Evolutionary conservation across 2,329 filamentous ascomycete genomes (phyloP), one percentile per base, ranked within the genome.

Genomic region (Aspergillus thermomutatus): DNA sequence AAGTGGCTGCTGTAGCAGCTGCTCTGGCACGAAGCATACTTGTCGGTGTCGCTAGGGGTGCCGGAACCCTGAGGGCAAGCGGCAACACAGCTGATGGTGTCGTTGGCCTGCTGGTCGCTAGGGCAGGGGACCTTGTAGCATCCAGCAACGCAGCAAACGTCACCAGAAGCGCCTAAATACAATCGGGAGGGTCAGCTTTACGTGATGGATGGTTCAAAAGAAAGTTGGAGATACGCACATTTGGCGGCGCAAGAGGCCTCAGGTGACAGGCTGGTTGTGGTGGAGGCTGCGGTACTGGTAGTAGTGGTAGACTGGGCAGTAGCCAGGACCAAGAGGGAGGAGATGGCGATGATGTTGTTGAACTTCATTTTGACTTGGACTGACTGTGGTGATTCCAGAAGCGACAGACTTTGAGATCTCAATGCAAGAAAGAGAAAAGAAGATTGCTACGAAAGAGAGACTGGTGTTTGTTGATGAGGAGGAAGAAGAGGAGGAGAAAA

Each of bases 51-150:
- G 11, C 67, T 69, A 3, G 75, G 67, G 28, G 77, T 74, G 47
- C 81, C 81, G 60, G 76, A 75, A 54, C 82, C 82, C 73, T 83
- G 80, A 55, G 79, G 77, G 68, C 82, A 84, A 53, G 77, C 73
- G 48, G 74, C 74, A 49, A 80, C 80, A 64, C 82, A 84, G 50
- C 75, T 69, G 66, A 75, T 82, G 67, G 80, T 83, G 56, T 77
- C 74, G 64, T 81, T 77, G 64, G 74, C 79, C 69, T 80, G 75
- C 49, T 67, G 66, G n/a, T 76, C 73, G 67, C 77, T 78, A 60
- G 82, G 82, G 68, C 79, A 82, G 31, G 82, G 81, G 41, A 79
- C 77, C 40, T 77, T 73, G 62, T 79, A 72, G 72, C 82, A 84
- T 14, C 70, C 66, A 40, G 82, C 82, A 60, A 75, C 69, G 73